Evolutionary conservation across 805 yeast genomes (phyloP).

Genomic region (Yarrowia bubula): DNA sequence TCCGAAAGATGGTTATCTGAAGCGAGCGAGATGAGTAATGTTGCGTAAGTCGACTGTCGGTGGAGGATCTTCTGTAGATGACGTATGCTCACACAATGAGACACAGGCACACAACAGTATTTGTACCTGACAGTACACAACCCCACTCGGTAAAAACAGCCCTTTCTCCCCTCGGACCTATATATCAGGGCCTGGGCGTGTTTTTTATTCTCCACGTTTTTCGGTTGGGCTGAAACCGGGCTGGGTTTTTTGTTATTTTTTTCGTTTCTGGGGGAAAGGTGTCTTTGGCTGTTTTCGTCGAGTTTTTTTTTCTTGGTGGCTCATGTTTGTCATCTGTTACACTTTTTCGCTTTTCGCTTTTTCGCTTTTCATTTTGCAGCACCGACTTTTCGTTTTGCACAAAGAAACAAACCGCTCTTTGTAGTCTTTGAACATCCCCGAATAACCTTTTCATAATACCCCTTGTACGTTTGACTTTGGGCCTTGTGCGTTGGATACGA

Average conservation of each 20-base stretch:
- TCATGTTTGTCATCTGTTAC: not conserved
- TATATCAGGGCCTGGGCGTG: too few species aligned
- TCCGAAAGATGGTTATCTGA: not conserved
- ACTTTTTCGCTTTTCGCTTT: not conserved
- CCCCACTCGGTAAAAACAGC: too few species aligned
- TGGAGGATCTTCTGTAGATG: too few species aligned
- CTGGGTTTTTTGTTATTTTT: too few species aligned
- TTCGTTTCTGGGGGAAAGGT: too few species aligned
- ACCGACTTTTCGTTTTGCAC: not conserved
- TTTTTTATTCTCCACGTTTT: too few species aligned
- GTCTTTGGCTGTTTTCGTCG: not conserved
- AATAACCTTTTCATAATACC: constrained; percentile 18
- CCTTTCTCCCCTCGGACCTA: too few species aligned
- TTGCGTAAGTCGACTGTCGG: too few species aligned
- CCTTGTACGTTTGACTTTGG: constrained; percentile 18
- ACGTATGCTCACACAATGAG: too few species aligned
- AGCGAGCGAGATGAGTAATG: constrained; percentile 8
- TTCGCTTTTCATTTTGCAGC: not conserved
- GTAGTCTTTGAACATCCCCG: not conserved
- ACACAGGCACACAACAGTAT: too few species aligned
- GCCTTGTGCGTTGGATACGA: constrained; percentile 26
- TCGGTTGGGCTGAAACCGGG: too few species aligned
- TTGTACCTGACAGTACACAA: too few species aligned
- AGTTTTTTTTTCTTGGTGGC: not conserved
- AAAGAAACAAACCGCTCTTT: constrained; percentile 12